A percentile compares a stretch with the other conserved stretches of the same genome.
Conservation (phyloP, 2,329 filamentous ascomycete genomes). For the Ceratocystiopsis brevicomis region DNA sequence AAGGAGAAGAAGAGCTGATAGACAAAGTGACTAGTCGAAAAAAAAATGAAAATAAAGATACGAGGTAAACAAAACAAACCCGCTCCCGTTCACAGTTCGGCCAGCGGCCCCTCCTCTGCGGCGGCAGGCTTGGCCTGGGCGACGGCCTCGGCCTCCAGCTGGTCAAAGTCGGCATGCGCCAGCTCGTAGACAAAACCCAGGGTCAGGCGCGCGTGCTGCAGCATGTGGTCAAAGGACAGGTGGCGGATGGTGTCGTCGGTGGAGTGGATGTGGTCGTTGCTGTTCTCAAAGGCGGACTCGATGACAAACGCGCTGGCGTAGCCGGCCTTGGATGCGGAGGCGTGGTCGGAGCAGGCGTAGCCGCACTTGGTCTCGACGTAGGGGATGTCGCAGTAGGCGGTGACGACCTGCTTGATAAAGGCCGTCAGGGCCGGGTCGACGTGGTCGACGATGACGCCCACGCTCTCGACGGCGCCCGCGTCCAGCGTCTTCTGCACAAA, state of each 20-base stretch:
- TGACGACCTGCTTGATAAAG: conserved; percentile 82
- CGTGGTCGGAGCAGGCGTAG: conserved; percentile 48
- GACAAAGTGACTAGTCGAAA: too few species aligned
- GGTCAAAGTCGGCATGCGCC: conserved; percentile 18
- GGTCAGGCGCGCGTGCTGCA: conserved; percentile 39
- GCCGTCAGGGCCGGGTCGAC: conserved; percentile 66
- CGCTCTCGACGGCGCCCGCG: conserved; percentile 62
- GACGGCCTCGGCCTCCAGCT: conserved; percentile 10
- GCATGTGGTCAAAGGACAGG: conserved; percentile 46
- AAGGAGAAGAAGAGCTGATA: too few species aligned
- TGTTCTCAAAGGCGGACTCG: conserved; percentile 38
- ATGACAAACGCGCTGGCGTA: conserved; percentile 48
- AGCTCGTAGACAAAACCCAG: conserved; percentile 29
- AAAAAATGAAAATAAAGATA: too few species aligned
- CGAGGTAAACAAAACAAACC: too few species aligned
- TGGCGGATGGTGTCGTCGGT: conserved; percentile 53
- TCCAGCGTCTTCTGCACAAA: conserved; percentile 69
- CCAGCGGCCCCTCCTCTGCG: neutral
- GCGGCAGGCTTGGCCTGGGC: conserved; percentile 3
- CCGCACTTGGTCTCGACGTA: conserved; percentile 31
- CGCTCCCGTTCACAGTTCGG: neutral
- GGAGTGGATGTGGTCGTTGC: conserved; percentile 54
- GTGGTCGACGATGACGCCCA: conserved; percentile 84
- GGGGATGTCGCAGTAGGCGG: conserved; percentile 65
- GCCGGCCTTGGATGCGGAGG: conserved; percentile 45